Evolutionary conservation across 495 filamentous ascomycete species (phyloP), one percentile per base, ranked within the genome.

Genomic region (Friedmanniomyces simplex): DNA sequence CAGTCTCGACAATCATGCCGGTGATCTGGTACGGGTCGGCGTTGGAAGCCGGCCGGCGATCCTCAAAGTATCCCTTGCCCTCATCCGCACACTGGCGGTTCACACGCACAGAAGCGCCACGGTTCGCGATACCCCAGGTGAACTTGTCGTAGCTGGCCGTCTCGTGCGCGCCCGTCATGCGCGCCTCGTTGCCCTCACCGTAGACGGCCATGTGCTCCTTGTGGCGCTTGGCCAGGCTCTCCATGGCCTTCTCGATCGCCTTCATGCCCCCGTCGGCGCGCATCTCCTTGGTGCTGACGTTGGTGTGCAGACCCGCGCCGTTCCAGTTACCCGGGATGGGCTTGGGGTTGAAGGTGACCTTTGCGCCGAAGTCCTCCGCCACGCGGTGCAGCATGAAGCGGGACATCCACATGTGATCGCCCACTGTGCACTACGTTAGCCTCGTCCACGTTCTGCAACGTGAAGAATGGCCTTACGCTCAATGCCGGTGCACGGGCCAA

Each of bases 301-400:
- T 91, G 84, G 77, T 85, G 83, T 98, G 93, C 42, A 98, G 89
- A 77, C 93, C 93, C 59, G 93, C 91, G 71, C 93, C 94, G 82
- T 98, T 98, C 93, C 93, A 98, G 77, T 97, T 90, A 70, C 93
- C 93, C 61, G 90, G 88, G 72, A 98, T 95, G 64, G 93, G 93
- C 85, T 98, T 98, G 70, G 93, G 93, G 69, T 89, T 81, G 75
- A 97, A 88, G 48, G 93, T 94, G 62, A 97, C 89, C 80, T 89
- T 89, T 74, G 84, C 89, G 72, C 93, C 93, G 68, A 96, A 96
- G 69, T 96, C 93, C 71, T 98, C 93, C 58, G 94, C 87, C 60
- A 97, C 88, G 62, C 93, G 89, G 84, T 90, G 82, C 63, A 96
- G 90, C 65, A 98, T 80, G 82, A 91, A 97, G 59, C 93, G 91